Evolutionary conservation across 148 eudicot genomes (phyloP).

Genomic region (Linanthus parryae): DNA sequence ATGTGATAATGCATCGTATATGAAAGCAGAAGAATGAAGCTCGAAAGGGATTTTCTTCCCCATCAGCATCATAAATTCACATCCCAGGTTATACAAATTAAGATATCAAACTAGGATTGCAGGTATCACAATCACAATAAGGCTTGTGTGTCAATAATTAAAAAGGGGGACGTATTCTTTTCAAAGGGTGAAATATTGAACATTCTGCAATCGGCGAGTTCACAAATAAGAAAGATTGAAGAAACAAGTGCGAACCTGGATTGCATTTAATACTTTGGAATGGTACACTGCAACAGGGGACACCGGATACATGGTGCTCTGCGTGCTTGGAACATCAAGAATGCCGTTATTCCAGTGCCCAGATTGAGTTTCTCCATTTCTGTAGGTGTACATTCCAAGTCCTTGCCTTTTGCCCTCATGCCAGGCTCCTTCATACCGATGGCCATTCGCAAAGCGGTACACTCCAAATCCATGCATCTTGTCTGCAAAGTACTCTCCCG

Average conservation of each 20-base stretch:
- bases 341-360: conserved; percentile 95
- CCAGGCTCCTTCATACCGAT: conserved; percentile 93
- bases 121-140: neutral
- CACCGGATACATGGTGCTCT: conserved; percentile 47
- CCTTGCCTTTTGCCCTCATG: conserved; percentile 98
- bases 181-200: neutral
- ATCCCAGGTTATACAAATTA: neutral
- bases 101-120: neutral
- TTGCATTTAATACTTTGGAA: conserved; percentile 84
- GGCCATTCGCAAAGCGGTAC: conserved; percentile 79
- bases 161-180: neutral
- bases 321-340: conserved; percentile 86
- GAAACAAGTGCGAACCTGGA: conserved; percentile 45
- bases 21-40: no score
- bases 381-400: conserved; percentile 87
- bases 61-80: neutral
- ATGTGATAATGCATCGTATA: no score
- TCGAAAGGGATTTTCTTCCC: neutral
- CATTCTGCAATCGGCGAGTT: neutral
- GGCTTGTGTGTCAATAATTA: neutral
- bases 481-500: conserved; percentile 96
- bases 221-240: neutral
- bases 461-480: conserved; percentile 97
- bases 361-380: conserved; percentile 86
- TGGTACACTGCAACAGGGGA: conserved; percentile 90